phyloP scores from a whole-genome alignment of 331 rosid species.

The Cydonia oblonga region DNA sequence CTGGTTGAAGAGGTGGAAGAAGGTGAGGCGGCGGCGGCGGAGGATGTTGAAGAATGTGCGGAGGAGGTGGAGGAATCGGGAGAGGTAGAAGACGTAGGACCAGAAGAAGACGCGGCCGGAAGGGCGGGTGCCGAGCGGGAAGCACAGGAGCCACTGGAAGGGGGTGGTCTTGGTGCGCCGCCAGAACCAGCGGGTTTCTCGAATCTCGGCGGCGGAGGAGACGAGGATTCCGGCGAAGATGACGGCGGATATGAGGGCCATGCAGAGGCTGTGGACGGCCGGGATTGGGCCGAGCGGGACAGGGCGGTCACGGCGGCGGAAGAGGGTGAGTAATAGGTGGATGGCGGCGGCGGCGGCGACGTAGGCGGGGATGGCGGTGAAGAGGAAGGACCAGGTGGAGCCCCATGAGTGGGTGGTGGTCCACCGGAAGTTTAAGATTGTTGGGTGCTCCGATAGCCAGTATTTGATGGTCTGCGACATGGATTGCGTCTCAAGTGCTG shows the following conservation, averaged over 20 bases:
- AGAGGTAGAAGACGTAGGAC: conserved; percentile 69
- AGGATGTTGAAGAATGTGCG: conserved; percentile 45
- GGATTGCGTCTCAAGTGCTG: background rate
- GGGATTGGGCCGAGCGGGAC: conserved; percentile 74
- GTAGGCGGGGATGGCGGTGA: conserved; percentile 40
- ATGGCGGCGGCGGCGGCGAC: conserved; percentile 28
- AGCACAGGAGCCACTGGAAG: conserved; percentile 81
- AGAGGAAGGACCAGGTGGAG: conserved; percentile 76
- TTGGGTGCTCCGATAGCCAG: conserved; percentile 69
- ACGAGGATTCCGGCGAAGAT: conserved; percentile 56
- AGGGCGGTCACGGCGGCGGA: conserved; percentile 25
- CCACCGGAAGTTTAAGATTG: conserved; percentile 68
- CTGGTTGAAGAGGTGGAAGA: conserved; percentile 55
- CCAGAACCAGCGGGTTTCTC: conserved; percentile 92
- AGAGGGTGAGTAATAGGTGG: conserved; percentile 31
- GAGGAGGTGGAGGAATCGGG: conserved; percentile 61
- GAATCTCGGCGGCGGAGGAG: conserved; percentile 70
- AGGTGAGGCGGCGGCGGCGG: conserved; percentile 36
- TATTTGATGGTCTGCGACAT: conserved; percentile 24
- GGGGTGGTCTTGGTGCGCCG: conserved; percentile 63
- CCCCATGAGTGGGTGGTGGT: conserved; percentile 62
- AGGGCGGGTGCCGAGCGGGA: conserved; percentile 80
- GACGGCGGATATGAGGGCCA: conserved; percentile 48
- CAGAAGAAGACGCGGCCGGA: conserved; percentile 93
- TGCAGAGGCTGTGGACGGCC: conserved; percentile 51